A percentile compares a stretch with the other conserved stretches of the same genome.
Evolutionary conservation across 441 rosid genomes (phyloP).

Genomic region (Croton setiger): DNA sequence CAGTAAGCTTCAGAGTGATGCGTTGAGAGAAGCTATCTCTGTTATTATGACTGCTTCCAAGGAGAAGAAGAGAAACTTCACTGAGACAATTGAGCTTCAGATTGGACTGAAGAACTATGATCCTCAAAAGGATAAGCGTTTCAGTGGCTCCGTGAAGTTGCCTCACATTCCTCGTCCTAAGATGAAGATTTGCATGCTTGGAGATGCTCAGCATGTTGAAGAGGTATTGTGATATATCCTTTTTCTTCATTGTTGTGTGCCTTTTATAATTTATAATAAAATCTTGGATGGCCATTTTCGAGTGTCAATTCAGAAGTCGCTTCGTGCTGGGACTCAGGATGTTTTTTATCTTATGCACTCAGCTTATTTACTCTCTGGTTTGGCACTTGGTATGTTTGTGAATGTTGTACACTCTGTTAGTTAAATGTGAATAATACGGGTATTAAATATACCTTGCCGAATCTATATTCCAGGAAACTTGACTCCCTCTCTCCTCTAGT

Average conservation of each 20-base stretch:
- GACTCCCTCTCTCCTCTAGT: no score
- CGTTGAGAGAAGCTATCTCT: slow-evolving; percentile 76
- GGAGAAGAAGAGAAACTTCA: slow-evolving; percentile 76
- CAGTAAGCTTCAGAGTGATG: slow-evolving; percentile 94
- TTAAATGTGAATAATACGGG: no score
- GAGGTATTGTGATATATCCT: slow-evolving; percentile 41
- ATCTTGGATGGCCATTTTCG: background rate
- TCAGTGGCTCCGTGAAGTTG: slow-evolving; percentile 88
- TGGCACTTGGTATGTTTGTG: no score
- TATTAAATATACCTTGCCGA: no score
- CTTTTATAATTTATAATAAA: background rate
- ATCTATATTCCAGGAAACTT: no score
- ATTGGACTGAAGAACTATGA: slow-evolving; percentile 95
- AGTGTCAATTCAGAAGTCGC: no score
- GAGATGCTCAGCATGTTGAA: slow-evolving; percentile 97
- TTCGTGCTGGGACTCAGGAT: background rate
- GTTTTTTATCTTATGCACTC: background rate
- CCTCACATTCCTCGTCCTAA: slow-evolving; percentile 97
- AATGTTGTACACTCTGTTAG: no score
- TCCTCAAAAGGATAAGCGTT: slow-evolving; percentile 95
- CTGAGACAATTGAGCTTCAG: slow-evolving; percentile 93
- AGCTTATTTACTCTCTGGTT: background rate
- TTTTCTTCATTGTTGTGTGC: background rate
- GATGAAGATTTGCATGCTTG: slow-evolving; percentile 98
- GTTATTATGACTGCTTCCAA: slow-evolving; percentile 40